phyloP scores from a whole-genome alignment of 2,329 filamentous ascomycete species.

The Pseudocercospora cruenta region DNA sequence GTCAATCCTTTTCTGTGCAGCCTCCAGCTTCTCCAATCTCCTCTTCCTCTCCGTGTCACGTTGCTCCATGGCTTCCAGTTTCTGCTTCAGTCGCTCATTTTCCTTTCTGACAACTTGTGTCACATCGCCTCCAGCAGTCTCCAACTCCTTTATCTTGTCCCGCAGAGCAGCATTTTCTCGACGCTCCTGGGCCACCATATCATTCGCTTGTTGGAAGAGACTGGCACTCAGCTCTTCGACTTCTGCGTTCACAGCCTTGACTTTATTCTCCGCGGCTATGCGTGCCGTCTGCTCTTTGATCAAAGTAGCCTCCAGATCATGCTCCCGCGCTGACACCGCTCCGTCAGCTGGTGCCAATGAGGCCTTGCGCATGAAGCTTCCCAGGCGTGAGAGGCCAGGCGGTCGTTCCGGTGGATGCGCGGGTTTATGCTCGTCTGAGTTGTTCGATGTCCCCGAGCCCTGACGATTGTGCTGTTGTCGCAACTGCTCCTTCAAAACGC shows the following conservation, averaged over 20 bases:
- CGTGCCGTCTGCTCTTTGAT: constrained; percentile 69
- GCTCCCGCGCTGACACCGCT: constrained; percentile 37
- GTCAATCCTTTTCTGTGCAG: constrained; percentile 71
- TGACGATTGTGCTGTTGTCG: constrained; percentile 34
- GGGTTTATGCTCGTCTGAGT: constrained; percentile 22
- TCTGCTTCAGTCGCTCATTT: constrained; percentile 70
- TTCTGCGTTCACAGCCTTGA: constrained; percentile 69
- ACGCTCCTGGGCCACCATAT: constrained; percentile 81
- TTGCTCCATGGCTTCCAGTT: constrained; percentile 69
- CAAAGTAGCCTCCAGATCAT: constrained; percentile 64
- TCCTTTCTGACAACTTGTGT: constrained; percentile 67
- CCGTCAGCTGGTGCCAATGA: constrained; percentile 40
- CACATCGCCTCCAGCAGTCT: constrained; percentile 64
- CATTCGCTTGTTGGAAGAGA: constrained; percentile 81
- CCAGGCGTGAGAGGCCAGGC: constrained; percentile 45
- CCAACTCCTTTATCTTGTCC: constrained; percentile 69
- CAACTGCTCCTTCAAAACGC: constrained; percentile 56
- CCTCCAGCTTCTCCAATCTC: constrained; percentile 71
- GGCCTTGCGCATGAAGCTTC: constrained; percentile 47
- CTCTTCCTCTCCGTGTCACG: constrained; percentile 71
- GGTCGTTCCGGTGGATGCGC: constrained; percentile 31
- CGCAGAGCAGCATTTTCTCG: constrained; percentile 71
- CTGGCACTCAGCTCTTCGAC: constrained; percentile 76
- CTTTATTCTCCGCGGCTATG: constrained; percentile 68
- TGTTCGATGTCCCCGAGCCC: constrained; percentile 18